These are phyloP conservation scores for Boletus vinaceobasis DNA, from an alignment of 768 basidiomycete species.

Conservation along the genomic window DNA sequence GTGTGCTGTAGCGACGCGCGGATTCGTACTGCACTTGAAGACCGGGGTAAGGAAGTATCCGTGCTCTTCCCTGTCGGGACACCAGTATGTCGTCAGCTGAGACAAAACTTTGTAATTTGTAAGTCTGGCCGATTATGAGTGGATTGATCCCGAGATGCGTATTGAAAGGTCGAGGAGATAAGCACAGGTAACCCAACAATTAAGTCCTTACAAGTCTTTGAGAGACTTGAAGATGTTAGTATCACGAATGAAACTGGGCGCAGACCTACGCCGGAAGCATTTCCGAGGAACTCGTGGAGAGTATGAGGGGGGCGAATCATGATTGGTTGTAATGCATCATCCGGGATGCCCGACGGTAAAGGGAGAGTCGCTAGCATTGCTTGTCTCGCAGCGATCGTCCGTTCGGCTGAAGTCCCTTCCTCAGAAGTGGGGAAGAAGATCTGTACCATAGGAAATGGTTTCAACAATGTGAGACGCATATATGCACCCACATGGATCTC, in stretches of 20 bases:
- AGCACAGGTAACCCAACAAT: background rate
- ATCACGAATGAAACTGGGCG: background rate
- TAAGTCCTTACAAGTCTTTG: conserved; percentile 49
- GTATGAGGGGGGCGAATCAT: conserved; percentile 60
- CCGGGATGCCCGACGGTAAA: conserved; percentile 59
- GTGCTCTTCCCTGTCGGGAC: conserved; percentile 78
- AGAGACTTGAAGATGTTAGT: conserved; percentile 42
- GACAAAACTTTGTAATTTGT: conserved; percentile 66
- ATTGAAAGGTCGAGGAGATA: background rate
- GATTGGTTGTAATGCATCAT: conserved; percentile 66
- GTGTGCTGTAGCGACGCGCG: conserved; percentile 71
- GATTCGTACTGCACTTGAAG: conserved; percentile 79
- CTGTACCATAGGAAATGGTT: background rate
- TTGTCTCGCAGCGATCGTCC: conserved; percentile 52
- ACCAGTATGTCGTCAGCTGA: conserved; percentile 70
- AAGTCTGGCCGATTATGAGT: conserved; percentile 41
- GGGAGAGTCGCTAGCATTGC: conserved; percentile 57
- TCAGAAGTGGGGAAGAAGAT: background rate
- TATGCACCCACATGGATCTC: conserved; percentile 19
- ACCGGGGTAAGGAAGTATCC: conserved; percentile 71
- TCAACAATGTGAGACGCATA: conserved; percentile 3
- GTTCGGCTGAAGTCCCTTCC: conserved; percentile 25
- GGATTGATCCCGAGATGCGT: background rate
- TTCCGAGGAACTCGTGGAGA: conserved; percentile 66
- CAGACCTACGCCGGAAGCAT: conserved; percentile 51